Evolutionary conservation across 1,284 basidiomycete genomes (phyloP).

Genomic region (Ustilago tritici): DNA sequence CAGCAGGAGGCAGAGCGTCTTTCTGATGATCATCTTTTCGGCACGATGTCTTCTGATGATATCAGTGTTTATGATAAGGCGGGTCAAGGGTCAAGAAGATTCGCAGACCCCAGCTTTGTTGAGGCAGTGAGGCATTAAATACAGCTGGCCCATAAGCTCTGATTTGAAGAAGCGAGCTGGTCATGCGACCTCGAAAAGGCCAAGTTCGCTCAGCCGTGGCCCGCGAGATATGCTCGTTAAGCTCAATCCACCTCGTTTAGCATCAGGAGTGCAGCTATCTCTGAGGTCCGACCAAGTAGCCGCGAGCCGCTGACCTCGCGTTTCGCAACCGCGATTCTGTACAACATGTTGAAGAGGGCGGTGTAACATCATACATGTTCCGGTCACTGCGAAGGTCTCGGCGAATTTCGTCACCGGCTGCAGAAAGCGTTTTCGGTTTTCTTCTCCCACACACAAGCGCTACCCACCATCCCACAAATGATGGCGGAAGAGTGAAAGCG

Average conservation of each 20-base stretch:
- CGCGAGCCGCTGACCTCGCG: constrained; percentile 21
- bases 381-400: constrained; percentile 14
- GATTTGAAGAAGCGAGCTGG: not conserved
- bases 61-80: not conserved
- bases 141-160: not conserved
- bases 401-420: constrained; percentile 25
- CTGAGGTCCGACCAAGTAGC: constrained; percentile 19
- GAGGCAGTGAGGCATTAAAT: not conserved
- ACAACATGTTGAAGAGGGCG: not conserved
- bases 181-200: constrained; percentile 6
- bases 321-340: constrained; percentile 1
- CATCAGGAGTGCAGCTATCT: not conserved
- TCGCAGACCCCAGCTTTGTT: not conserved
- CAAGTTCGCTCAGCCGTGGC: constrained; percentile 4
- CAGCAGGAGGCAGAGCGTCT: constrained; percentile 5
- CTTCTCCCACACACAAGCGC: constrained; percentile 7
- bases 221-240: constrained; percentile 13
- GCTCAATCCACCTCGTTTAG: constrained; percentile 20
- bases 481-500: too few relatives aligned
- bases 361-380: constrained; percentile 14
- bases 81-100: not conserved
- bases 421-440: not conserved
- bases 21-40: constrained; percentile 19
- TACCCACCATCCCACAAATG: not conserved
- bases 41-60: not conserved